These are phyloP conservation scores for Pseudogymnoascus sp. DNA, from an alignment of 2,329 filamentous ascomycete species.

Conservation along the genomic window DNA sequence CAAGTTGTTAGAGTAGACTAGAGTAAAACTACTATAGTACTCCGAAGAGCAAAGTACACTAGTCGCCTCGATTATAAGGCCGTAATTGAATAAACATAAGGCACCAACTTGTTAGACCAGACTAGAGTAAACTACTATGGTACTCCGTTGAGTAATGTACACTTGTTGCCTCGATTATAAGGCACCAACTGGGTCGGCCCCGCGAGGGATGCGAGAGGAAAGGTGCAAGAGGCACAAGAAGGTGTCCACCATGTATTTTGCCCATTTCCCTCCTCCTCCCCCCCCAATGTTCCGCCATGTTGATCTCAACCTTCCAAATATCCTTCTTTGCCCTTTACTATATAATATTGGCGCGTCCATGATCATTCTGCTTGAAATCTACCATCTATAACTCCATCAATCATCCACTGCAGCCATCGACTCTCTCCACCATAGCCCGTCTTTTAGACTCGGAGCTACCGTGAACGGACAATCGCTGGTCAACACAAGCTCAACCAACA, in stretches of 20 bases:
- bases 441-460: constrained; percentile 5
- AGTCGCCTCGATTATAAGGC: background rate
- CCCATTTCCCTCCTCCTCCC: background rate
- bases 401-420: background rate
- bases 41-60: background rate
- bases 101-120: background rate
- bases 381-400: background rate
- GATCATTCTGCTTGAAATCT: background rate
- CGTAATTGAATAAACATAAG: too few species aligned
- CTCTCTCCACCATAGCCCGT: background rate
- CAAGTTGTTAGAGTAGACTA: background rate
- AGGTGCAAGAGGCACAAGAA: constrained; percentile 1
- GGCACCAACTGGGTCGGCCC: background rate
- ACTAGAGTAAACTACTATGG: background rate
- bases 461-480: constrained; percentile 3
- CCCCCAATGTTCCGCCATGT: constrained; percentile 1
- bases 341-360: constrained; percentile 4
- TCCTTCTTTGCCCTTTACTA: background rate
- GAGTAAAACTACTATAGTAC: too few species aligned
- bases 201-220: background rate
- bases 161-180: background rate
- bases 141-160: background rate
- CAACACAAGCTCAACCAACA: constrained; percentile 7
- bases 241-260: constrained; percentile 5
- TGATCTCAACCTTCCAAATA: constrained; percentile 3